Base-by-base conservation (phyloP, 2,329 filamentous ascomycete species). In the Venturia oleaginea region DNA sequence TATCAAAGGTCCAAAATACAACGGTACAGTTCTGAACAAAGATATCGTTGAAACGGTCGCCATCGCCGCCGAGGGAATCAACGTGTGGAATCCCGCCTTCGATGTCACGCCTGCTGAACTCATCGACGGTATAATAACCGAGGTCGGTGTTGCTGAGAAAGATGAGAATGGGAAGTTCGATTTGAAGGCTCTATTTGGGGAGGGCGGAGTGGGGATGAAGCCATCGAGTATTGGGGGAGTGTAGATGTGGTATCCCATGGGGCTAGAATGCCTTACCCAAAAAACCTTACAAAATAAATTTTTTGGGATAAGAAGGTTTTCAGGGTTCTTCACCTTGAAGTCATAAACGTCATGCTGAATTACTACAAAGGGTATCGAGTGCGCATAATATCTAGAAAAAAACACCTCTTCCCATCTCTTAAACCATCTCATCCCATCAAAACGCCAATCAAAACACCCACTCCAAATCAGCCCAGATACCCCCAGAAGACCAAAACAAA, bases 81-180 rank as follows among this genome's bases (percentile, higher is more conserved):
- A 84, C 48, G 92, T 97, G 10, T 99, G 94, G 92, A 99, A 99
- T 74, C 94, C 94, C 38, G 90, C 92, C 0, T 99, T 99, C 73
- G 94, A 99, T 72, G 90, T 99, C 40, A 99, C 94, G 11, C 93
- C 94, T 0, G 86, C 89, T 43, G 85, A 86, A 67, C 79, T 97
- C 63, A 97, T 99, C 68, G 94, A 99, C 75, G 92, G 90, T 2
- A 89, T 99, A 65, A 90, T 97, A 68, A 99, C 94, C 0, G 94
- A 99, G 77, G 86, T 89, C 70, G 93, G 93, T 0, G 90, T 92
- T 8, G 86, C 95, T 3, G 87, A 91, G 71, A 96, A 93, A 80
- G 85, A 84, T 57, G 73, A 78, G 3, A 81, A 87, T 65, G 92
- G 91, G 1, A 78, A 76, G 27, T 97, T 96, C 77, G 76, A 85